Conservation (phyloP, 1,284 basidiomycete species). For the Laetiporus sulphureus region DNA sequence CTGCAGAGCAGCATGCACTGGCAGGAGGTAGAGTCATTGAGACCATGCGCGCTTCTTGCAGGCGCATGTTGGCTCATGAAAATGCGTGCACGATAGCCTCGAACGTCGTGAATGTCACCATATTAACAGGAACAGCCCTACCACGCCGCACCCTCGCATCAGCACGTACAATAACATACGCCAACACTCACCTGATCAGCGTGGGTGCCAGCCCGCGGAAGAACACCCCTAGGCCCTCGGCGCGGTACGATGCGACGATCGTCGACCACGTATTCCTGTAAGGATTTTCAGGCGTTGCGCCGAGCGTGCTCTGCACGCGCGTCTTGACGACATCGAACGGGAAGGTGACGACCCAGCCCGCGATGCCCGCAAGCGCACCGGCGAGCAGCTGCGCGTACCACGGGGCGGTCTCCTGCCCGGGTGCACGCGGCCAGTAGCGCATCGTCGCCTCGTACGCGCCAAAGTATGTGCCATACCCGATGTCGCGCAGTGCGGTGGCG, state of each 20-base stretch:
- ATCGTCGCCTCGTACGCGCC: constrained; percentile 75
- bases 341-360: constrained; percentile 72
- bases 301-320: constrained; percentile 57
- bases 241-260: constrained; percentile 51
- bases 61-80: constrained; percentile 19
- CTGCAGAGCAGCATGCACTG: not conserved
- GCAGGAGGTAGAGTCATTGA: not conserved
- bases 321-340: constrained; percentile 86
- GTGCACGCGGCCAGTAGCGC: constrained; percentile 42
- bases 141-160: not conserved
- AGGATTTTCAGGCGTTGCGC: constrained; percentile 53
- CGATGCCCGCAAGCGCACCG: constrained; percentile 73
- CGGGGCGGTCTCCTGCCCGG: constrained; percentile 38
- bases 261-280: constrained; percentile 54
- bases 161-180: not conserved
- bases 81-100: constrained; percentile 36
- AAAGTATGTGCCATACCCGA: constrained; percentile 82
- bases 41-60: too few relatives aligned
- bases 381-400: constrained; percentile 65
- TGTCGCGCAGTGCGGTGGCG: constrained; percentile 68
- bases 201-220: constrained; percentile 75
- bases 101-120: constrained; percentile 49
- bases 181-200: constrained; percentile 62
- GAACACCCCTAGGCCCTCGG: constrained; percentile 64
- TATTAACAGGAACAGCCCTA: constrained; percentile 49